A percentile compares a stretch with the other conserved stretches of the same genome.
Evolutionary conservation across 192 early-diverging fungal genomes (phyloP).

Genomic region (Backusella macrospora): DNA sequence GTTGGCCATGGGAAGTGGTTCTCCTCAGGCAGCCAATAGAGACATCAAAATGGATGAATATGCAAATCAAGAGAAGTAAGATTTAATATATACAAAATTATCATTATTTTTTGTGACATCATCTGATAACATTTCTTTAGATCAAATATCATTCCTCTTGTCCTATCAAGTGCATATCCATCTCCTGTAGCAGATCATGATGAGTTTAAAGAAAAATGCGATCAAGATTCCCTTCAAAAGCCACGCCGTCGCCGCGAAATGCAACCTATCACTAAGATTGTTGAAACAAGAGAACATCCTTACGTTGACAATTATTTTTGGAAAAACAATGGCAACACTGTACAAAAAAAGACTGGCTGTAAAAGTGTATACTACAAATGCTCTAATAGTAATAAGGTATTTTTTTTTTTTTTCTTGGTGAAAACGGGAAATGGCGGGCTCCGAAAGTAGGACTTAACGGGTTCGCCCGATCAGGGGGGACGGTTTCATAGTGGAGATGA

Average conservation of each 20-base stretch:
- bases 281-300: slow-evolving; percentile 54
- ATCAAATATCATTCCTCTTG: slow-evolving; percentile 8
- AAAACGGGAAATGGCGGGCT: slow-evolving; percentile 28
- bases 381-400: slow-evolving; percentile 56
- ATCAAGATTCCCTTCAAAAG: not conserved
- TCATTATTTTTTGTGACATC: not conserved
- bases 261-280: slow-evolving; percentile 61
- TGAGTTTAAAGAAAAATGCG: not conserved
- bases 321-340: slow-evolving; percentile 65
- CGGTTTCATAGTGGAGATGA: slow-evolving; percentile 11
- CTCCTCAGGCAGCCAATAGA: slow-evolving; percentile 3
- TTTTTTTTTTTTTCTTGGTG: not conserved
- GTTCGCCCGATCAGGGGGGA: slow-evolving; percentile 19
- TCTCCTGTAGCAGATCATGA: slow-evolving; percentile 25
- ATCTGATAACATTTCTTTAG: not conserved
- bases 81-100: not conserved
- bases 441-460: slow-evolving; percentile 10
- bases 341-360: slow-evolving; percentile 58
- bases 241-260: slow-evolving; percentile 62
- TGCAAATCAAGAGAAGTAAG: slow-evolving; percentile 11
- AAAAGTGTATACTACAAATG: slow-evolving; percentile 67
- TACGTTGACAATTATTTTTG: slow-evolving; percentile 56
- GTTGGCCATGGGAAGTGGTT: slow-evolving; percentile 33
- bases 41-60: not conserved
- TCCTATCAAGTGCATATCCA: slow-evolving; percentile 22